phyloP scores from a whole-genome alignment of 1,284 basidiomycete species.

The Pyrrhoderma noxium region DNA sequence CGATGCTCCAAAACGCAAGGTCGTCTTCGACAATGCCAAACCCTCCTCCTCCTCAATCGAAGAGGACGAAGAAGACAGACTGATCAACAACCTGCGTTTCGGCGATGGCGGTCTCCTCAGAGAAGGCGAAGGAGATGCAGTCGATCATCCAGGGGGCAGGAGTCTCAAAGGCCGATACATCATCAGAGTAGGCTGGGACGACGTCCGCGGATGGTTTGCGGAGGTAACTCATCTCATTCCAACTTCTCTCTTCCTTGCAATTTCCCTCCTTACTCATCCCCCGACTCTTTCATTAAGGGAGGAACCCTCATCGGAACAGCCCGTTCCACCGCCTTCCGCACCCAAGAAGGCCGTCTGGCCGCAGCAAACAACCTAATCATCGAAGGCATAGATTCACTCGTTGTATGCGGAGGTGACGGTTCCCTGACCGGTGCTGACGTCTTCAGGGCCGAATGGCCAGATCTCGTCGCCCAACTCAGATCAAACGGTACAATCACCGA shows the following conservation, averaged over 20 bases:
- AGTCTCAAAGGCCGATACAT: conserved; percentile 90
- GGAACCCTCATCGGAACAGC: conserved; percentile 97
- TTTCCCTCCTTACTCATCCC: neutral
- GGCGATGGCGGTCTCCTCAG: conserved; percentile 86
- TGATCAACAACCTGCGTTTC: conserved; percentile 72
- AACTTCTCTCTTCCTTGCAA: conserved; percentile 21
- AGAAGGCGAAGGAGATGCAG: conserved; percentile 81
- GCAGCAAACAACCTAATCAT: conserved; percentile 91
- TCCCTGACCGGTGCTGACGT: conserved; percentile 93
- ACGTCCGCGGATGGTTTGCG: conserved; percentile 92
- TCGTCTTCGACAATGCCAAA: conserved; percentile 17
- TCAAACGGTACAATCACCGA: conserved; percentile 65
- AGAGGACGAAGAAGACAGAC: conserved; percentile 29
- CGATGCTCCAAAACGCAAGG: conserved; percentile 27
- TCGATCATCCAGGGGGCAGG: conserved; percentile 44
- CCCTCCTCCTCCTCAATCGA: conserved; percentile 19
- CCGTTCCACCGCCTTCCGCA: conserved; percentile 83
- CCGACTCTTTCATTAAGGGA: conserved; percentile 43
- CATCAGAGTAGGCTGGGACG: conserved; percentile 96
- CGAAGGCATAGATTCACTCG: conserved; percentile 94
- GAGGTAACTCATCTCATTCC: conserved; percentile 41
- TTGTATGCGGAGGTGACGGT: conserved; percentile 96
- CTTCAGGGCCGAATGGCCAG: conserved; percentile 91
- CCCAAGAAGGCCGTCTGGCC: conserved; percentile 75
- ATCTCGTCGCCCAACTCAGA: conserved; percentile 65